phyloP scores from a whole-genome alignment of 75 land plant species.

The Azolla pinnata region DNA sequence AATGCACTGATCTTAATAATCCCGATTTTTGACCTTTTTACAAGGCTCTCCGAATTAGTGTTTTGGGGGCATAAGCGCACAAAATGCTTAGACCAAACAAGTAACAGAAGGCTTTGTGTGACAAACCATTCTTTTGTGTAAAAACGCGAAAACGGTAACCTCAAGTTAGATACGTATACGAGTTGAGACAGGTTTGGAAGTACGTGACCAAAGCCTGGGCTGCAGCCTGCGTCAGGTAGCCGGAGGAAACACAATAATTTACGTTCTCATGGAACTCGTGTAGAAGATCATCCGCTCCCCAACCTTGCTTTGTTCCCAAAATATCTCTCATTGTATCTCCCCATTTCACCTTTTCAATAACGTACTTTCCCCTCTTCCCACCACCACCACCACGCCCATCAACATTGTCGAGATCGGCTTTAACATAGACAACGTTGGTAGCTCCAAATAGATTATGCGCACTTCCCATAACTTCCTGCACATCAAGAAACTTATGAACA shows the following conservation, averaged over 20 bases:
- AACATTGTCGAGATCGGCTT: background rate
- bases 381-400: conserved; percentile 1
- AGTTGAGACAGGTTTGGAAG: conserved; percentile 22
- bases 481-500: conserved; percentile 7
- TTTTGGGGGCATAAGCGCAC: too few relatives aligned
- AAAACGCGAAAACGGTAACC: too few relatives aligned
- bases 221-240: conserved; percentile 24
- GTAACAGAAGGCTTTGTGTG: too few relatives aligned
- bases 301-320: conserved; percentile 16
- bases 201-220: conserved; percentile 23
- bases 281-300: conserved; percentile 9
- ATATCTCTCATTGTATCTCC: conserved; percentile 29
- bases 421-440: conserved; percentile 32
- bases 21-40: too few relatives aligned
- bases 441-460: conserved; percentile 40
- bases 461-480: conserved; percentile 38
- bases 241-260: conserved; percentile 25
- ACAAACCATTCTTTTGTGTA: too few relatives aligned
- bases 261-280: conserved; percentile 21
- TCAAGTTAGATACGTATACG: conserved; percentile 28
- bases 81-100: too few relatives aligned
- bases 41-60: too few relatives aligned
- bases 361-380: conserved; percentile 16
- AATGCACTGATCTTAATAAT: too few relatives aligned
- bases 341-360: conserved; percentile 15